These are phyloP conservation scores for Chenopodium album DNA, from an alignment of 148 eudicot species.

Conservation along the genomic window DNA sequence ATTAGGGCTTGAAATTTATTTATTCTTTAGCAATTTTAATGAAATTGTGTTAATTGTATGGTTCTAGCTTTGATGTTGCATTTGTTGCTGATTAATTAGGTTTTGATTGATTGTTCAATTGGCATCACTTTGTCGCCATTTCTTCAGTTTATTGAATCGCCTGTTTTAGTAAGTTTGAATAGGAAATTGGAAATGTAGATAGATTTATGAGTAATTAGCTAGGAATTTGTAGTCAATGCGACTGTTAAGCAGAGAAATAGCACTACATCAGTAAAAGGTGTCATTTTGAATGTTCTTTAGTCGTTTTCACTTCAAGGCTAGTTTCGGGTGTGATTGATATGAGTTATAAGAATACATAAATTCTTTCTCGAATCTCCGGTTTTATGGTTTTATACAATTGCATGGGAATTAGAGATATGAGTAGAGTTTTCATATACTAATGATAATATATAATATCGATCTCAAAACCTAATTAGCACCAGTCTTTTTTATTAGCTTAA, in stretches of 20 bases:
- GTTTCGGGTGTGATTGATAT: too few relatives aligned
- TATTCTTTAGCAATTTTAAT: neutral
- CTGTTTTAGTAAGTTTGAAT: neutral
- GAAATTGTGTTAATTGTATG: neutral
- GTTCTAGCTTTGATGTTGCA: neutral
- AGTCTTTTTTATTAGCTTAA: too few relatives aligned
- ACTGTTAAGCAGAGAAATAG: neutral
- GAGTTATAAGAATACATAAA: too few relatives aligned
- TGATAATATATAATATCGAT: too few relatives aligned
- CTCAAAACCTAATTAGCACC: too few relatives aligned
- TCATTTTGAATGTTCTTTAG: too few relatives aligned
- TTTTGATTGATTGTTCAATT: neutral
- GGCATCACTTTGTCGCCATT: neutral
- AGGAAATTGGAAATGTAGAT: neutral
- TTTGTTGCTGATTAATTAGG: neutral
- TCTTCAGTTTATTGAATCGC: neutral
- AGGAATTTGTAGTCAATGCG: neutral
- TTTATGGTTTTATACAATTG: neutral
- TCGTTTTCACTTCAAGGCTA: too few relatives aligned
- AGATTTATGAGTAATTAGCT: neutral
- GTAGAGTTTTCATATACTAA: too few relatives aligned
- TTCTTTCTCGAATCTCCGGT: neutral
- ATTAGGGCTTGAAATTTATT: neutral
- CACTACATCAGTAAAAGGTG: too few relatives aligned
- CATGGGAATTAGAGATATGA: too few relatives aligned